Base-by-base conservation (phyloP, 208 protist genomes). In the Crithidia acanthocephali region DNA sequence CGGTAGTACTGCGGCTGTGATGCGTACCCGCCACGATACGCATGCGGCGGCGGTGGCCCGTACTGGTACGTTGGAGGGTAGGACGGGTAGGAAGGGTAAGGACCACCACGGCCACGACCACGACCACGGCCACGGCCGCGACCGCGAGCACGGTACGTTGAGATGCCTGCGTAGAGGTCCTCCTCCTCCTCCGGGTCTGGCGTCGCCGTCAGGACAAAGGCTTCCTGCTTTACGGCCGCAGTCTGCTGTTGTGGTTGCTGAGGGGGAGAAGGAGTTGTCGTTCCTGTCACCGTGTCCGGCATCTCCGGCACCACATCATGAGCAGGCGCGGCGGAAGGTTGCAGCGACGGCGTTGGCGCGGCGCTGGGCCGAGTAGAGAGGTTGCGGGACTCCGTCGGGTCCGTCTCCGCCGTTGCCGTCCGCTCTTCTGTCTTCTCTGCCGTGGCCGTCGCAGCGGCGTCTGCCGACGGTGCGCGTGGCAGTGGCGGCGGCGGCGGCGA, bases 161-260 rank as follows among this genome's bases (percentile, higher is more conserved):
- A 61, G 64, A 93, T 74, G 62, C 74, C 85, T 1, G 87, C 87
- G 69, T 93, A 93, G 45, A 93, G 79, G 67, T 93, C 87, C 23
- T 81, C 72, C 57, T 93, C 87, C 5, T 79, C 69, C n/a, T 73
- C 45, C 33, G 80, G 66, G n/a, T 73, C 80, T 13, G 70, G 57
- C 22, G 57, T 10, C 1, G 83, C 65, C 16, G 72, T 76, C 32
- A 78, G 53, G 0, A 76, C 77, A 11, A 82, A 67, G 11, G 68
- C 48, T 55, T 90, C 88, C 20, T 58, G 66, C 47, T 77, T 79
- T 15, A n/a, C n/a, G n/a, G 42, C 50, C 28, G 72, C 74, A 45
- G 74, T 67, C 66, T 75, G 22, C 23, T 23, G 48, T 53, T 53
- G 48, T 30, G 20, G 33, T 40, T 32, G 60, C 32, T 51, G 35